Evolutionary conservation across 345 rosid genomes (phyloP), one percentile per base, ranked within the genome.

Genomic region (Pelargonium nanum): DNA sequence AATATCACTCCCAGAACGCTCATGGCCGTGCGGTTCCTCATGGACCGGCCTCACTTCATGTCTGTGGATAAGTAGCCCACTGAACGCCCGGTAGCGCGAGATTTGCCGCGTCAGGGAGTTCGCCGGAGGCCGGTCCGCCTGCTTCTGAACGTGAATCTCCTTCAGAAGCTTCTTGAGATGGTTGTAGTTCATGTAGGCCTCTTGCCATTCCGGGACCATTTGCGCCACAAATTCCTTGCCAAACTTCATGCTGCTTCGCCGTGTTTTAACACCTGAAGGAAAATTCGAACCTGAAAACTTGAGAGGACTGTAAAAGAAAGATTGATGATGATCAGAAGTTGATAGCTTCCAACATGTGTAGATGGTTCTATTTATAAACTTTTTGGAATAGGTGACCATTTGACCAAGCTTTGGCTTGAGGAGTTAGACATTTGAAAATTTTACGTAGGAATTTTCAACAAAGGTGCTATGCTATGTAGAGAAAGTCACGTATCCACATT

Each of bases 241-340:
- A 30, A 64, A 64, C 55, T 64, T 64, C 67, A 64, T 64, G 48
- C 9, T 40, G 48, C 48, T 3, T 40, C 48, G 6, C 48, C 48
- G 48, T 40, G 9, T 40, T 40, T 40, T 9, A n/a, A n/a, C n/a
- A n/a, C n/a, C n/a, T n/a, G n/a, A n/a, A n/a, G n/a, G n/a, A n/a
- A n/a, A n/a, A n/a, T n/a, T n/a, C n/a, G n/a, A n/a, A n/a, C n/a
- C n/a, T n/a, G n/a, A n/a, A n/a, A n/a, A n/a, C n/a, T n/a, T n/a
- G n/a, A n/a, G n/a, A n/a, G n/a, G n/a, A n/a, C n/a, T n/a, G n/a
- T n/a, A n/a, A n/a, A n/a, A n/a, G n/a, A n/a, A n/a, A n/a, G n/a
- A n/a, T n/a, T 12, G 48, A 40, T 40, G 48, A 40, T 0, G 48
- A 0, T 40, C 15, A 9, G 13, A 9, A 0, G 48, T 2, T 40